Conservation (phyloP, 2,329 filamentous ascomycete genomes). For the Neofusicoccum kwambonambiense region DNA sequence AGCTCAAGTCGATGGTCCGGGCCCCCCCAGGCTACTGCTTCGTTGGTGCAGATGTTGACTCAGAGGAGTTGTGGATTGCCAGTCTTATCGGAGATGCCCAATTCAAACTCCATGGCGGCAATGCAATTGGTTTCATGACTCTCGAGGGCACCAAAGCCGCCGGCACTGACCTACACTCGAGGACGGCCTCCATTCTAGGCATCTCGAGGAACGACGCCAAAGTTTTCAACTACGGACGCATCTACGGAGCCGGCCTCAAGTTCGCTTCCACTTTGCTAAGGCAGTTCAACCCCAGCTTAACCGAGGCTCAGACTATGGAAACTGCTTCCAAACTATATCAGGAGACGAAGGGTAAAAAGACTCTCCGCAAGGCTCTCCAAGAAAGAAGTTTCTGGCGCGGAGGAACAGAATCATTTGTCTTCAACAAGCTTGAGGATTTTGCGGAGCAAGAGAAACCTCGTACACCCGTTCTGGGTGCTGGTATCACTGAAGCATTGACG, state of each 20-base stretch:
- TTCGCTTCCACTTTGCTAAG: slow-evolving; percentile 87
- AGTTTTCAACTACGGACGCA: slow-evolving; percentile 97
- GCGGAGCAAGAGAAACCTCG: slow-evolving; percentile 88
- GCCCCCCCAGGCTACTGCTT: slow-evolving; percentile 89
- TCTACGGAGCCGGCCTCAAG: slow-evolving; percentile 94
- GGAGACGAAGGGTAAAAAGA: slow-evolving; percentile 87
- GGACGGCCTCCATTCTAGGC: slow-evolving; percentile 85
- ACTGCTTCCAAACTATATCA: slow-evolving; percentile 80
- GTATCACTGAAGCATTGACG: slow-evolving; percentile 95
- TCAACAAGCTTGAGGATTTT: slow-evolving; percentile 97
- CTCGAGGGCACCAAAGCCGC: slow-evolving; percentile 92
- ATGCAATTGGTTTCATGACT: slow-evolving; percentile 98
- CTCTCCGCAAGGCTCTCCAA: slow-evolving; percentile 67
- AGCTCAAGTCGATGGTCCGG: slow-evolving; percentile 94
- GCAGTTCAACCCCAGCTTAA: slow-evolving; percentile 86
- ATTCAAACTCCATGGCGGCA: slow-evolving; percentile 92
- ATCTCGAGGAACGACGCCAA: slow-evolving; percentile 96
- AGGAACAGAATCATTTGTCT: slow-evolving; percentile 95
- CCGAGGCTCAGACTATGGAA: slow-evolving; percentile 72
- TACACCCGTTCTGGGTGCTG: slow-evolving; percentile 89
- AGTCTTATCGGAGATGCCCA: slow-evolving; percentile 91
- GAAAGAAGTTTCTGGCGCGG: slow-evolving; percentile 88
- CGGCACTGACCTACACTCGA: slow-evolving; percentile 90
- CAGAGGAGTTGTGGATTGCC: slow-evolving; percentile 96
- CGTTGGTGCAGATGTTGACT: slow-evolving; percentile 96